phyloP scores from a whole-genome alignment of 257 asterid species.

The Prunella vulgaris region DNA sequence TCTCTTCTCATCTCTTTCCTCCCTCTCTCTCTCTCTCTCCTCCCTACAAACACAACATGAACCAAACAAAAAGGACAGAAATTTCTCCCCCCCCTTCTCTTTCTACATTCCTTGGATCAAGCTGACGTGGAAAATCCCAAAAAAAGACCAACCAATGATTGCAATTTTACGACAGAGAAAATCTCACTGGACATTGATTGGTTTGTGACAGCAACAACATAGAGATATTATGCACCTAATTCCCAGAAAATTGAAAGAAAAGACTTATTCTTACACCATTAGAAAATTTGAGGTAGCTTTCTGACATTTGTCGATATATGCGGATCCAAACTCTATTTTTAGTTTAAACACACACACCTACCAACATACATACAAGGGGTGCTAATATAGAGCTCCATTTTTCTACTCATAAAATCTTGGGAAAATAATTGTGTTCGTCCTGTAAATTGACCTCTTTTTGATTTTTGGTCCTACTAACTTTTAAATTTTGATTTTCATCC shows the following conservation, averaged over 20 bases:
- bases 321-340: constrained; percentile 28
- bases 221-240: constrained; percentile 8
- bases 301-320: constrained; percentile 33
- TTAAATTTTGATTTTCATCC: too few relatives aligned
- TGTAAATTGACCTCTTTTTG: too few relatives aligned
- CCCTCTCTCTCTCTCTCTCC: constrained; percentile 26
- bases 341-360: constrained; percentile 1
- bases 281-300: constrained; percentile 14
- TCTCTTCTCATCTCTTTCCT: constrained; percentile 16
- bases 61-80: constrained; percentile 31
- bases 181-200: constrained; percentile 22
- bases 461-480: too few relatives aligned
- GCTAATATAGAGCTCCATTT: background rate
- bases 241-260: constrained; percentile 17
- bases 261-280: constrained; percentile 35
- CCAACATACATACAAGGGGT: background rate
- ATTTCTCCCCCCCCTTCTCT: background rate
- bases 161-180: constrained; percentile 9
- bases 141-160: constrained; percentile 16
- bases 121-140: background rate
- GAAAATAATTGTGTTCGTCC: too few relatives aligned
- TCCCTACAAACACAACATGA: constrained; percentile 34
- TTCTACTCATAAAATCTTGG: background rate
- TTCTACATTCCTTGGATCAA: constrained; percentile 12
- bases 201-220: constrained; percentile 23